Base-by-base conservation (phyloP, 148 eudicot genomes). In the Hydrangea macrophylla region DNA sequence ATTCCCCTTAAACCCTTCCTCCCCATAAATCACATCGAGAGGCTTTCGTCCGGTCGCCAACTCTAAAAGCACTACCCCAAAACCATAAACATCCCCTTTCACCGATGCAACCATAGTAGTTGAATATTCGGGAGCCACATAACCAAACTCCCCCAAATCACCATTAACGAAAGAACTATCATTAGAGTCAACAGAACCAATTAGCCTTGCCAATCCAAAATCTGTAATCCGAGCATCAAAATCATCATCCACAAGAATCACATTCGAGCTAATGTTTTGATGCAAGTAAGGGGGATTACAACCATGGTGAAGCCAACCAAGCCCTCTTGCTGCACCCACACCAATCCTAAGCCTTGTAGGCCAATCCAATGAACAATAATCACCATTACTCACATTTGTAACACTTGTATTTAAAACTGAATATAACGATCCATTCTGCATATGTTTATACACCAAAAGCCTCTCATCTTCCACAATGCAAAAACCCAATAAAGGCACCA, bases 401-500 rank as follows among this genome's bases (percentile, higher is more conserved):
- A 20, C 64, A 54, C 75, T 60, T 7, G 68, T 79, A 60, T 70
- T 68, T 70, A 89, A 61, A 64, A 73, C 64, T 0, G 89, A 81
- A 42, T 70, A 68, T 22, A 89, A 53, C 9, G 76, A 86, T 64
- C 88, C 92, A 64, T 83, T 83, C 0, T 83, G 61, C 83, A 89
- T 83, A 70, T 86, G 78, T 79, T 86, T 89, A 54, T 89, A 89
- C 17, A 89, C 89, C 79, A 89, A 83, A 70, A 89, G 83, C 73
- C 82, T 89, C 75, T 89, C 96, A 30, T 89, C 92, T 70, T 86
- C 89, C 51, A 90, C 86, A 9, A 82, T 51, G 72, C 92, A 90
- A 76, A 75, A 89, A 39, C 96, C 96, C 62, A 89, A 70, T 33
- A 89, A 73, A 8, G 96, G 96, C 57, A 85, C 89, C 77, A 89